Evolutionary conservation across 192 early-diverging fungal genomes (phyloP), one percentile per base, ranked within the genome.

Genomic region (Jimgerdemannia flammicorona): DNA sequence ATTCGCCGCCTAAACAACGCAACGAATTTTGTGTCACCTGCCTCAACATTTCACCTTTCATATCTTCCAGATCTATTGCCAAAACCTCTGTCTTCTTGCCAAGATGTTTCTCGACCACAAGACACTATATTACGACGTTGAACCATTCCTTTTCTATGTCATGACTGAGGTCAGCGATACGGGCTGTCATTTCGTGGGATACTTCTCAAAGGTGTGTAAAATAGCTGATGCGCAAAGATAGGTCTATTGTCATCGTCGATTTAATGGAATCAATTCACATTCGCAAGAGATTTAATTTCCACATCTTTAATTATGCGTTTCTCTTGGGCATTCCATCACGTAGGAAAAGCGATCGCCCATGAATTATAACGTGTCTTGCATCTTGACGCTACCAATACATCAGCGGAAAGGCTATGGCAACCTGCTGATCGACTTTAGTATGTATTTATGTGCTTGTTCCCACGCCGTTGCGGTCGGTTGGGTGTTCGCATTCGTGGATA

Each of bases 71-170:
- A 86, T 97, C 18, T 99, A 98, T 74, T 98, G 98, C 85, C 98
- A 98, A 79, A 98, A 97, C 81, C 84, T 99, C 41, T 99, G 98
- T 73, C 87, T 99, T 11, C 79, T 99, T 40, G 93, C 95, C 63
- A 99, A 99, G 78, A 95, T 96, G 92, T 99, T 98, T 80, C 80
- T 99, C 18, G 97, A 98, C 85, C 95, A 96, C 78, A 99, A 99
- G 76, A 98, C 98, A 3, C 83, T 98, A 20, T 98, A 97, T 78
- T 99, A 98, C 78, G 98, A 98, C 73, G 91, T 97, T 3, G 98
- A 99, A 73, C 97, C 98, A 11, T 99, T 98, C 78, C 83, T 98
- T 43, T 99, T 99, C 74, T 99, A 99, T 75, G 85, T 99, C 19
- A 87, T 99, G 86, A 95, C 94, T 3, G 96, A 98, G 81, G 85